Evolutionary conservation across 176 grass and related monocot genomes (phyloP), one percentile per base, ranked within the genome.

Genomic region (Triticum dicoccoides): DNA sequence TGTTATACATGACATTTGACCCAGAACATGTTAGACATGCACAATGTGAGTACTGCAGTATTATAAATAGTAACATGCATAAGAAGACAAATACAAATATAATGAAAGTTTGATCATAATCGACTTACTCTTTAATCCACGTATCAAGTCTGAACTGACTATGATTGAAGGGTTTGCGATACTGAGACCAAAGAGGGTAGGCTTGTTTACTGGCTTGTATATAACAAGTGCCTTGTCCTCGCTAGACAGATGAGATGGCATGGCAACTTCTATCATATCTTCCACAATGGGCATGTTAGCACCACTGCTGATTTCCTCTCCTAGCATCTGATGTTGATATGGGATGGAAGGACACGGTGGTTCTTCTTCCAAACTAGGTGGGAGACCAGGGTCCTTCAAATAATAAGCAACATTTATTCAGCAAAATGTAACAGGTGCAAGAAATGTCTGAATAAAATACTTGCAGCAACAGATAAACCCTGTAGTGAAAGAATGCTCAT

Each of bases 121-220:
- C 5, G 79, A 88, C 96, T 96, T 92, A 98, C 96, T 96, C 80
- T 96, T 98, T 88, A 98, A 83, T 42, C 82, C 63, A 76, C 82
- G 90, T 61, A 98, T 79, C 88, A 96, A 79, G 75, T 95, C 82
- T 54, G 93, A 83, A 84, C 91, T 92, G 72, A 98, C 67, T 87
- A 84, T 80, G 66, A 98, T 83, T 76, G 96, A 96, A 75, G 82
- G 89, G 76, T 78, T 91, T 38, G 91, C 75, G 24, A 78, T 82
- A 86, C 61, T 66, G 61, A 82, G 59, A 27, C 71, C 45, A 75
- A 88, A 67, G 44, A 69, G 6, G 35, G 33, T 17, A 68, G 63
- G 34, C 27, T 79, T 33, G 54, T 98, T 76, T 62, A 87, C 47
- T 58, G 93, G 79, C 34, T 92, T 92, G 84, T 98, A 98, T 42